Evolutionary conservation across 75 land plant species (phyloP).

Genomic region (Sequoia sempervirens): DNA sequence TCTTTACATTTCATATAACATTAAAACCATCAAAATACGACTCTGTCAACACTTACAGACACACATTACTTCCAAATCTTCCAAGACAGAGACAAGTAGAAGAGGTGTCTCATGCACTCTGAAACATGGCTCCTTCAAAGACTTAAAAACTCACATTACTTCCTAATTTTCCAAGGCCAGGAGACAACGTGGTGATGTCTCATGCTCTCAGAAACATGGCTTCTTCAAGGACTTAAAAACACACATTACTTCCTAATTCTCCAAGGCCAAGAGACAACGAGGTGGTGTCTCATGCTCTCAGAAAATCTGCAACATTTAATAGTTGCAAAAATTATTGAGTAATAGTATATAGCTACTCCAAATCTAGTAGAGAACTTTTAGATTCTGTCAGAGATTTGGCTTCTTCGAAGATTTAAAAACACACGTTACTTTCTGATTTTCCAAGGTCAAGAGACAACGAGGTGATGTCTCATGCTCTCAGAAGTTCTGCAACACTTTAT

Average conservation of each 20-base stretch:
- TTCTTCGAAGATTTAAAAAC: background rate
- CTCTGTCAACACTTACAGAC: background rate
- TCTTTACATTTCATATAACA: background rate
- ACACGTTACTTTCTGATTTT: background rate
- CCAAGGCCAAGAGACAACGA: constrained; percentile 26
- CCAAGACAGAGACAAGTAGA: constrained; percentile 23
- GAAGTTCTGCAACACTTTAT: background rate
- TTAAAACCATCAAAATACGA: background rate
- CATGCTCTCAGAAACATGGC: constrained; percentile 1
- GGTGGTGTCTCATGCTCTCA: constrained; percentile 28
- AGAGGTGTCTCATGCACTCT: constrained; percentile 16
- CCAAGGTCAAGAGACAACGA: constrained; percentile 23
- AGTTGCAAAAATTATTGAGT: constrained; percentile 1
- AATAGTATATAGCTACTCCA: background rate
- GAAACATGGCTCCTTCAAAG: background rate
- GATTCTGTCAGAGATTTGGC: constrained; percentile 11
- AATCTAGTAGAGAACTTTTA: constrained; percentile 22
- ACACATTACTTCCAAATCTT: background rate
- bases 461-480: constrained; percentile 26
- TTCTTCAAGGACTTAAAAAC: background rate
- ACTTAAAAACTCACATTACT: background rate
- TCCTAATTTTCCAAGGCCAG: background rate
- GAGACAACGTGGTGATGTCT: constrained; percentile 32
- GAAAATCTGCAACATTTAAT: background rate
- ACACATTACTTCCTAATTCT: background rate